Percentiles rank a stretch among this genome's conserved stretches.
Evolutionary conservation across 495 filamentous ascomycete species (phyloP).

Genomic region (Penicillium flavigenum): DNA sequence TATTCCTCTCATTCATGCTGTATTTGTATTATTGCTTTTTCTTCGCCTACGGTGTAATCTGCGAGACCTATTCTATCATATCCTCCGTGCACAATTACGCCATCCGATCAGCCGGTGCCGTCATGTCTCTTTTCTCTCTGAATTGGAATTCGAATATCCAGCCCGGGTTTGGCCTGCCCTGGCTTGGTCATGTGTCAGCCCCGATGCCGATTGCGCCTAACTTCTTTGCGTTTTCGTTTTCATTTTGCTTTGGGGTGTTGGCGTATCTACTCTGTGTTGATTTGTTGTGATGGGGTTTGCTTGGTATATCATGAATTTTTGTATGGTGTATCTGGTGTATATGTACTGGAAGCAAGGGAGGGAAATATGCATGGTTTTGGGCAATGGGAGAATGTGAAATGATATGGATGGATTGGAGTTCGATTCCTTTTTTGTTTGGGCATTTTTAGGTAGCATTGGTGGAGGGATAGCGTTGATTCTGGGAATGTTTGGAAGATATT

Average conservation of each 20-base stretch:
- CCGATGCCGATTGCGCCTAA: neutral
- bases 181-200: neutral
- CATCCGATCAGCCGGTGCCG: conserved; percentile 17
- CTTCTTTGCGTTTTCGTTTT: conserved; percentile 1
- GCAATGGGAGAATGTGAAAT: neutral
- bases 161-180: neutral
- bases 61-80: neutral
- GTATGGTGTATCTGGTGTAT: neutral
- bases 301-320: neutral
- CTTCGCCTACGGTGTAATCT: neutral
- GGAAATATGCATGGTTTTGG: neutral
- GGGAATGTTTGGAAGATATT: conserved; percentile 12
- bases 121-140: conserved; percentile 5
- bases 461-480: neutral
- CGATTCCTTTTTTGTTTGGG: neutral
- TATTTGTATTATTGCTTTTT: conserved; percentile 7
- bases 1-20: neutral
- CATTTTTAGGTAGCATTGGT: neutral
- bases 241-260: neutral
- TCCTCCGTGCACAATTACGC: conserved; percentile 12
- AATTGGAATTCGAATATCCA: neutral
- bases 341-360: neutral
- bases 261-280: neutral
- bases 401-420: neutral
- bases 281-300: neutral